phyloP scores from a whole-genome alignment of 2,329 filamentous ascomycete species.

The Paramyrothecium roridum region DNA sequence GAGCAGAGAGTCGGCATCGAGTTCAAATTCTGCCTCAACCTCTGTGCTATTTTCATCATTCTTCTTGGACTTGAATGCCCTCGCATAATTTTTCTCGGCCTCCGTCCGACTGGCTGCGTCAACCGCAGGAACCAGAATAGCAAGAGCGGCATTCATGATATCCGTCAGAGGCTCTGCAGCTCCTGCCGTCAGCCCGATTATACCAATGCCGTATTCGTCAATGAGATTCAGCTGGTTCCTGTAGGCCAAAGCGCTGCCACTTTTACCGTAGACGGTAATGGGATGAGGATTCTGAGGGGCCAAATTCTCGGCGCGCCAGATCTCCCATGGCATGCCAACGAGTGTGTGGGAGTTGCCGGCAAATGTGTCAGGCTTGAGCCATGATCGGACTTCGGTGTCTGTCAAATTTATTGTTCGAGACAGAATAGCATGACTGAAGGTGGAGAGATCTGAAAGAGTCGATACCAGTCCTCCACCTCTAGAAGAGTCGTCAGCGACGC shows the following conservation, averaged over 20 bases:
- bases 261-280: conserved; percentile 29
- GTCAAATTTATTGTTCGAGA: conserved; percentile 19
- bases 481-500: not conserved
- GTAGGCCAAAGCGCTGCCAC: conserved; percentile 29
- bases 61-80: conserved; percentile 6
- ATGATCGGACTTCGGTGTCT: conserved; percentile 18
- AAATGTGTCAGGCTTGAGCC: conserved; percentile 31
- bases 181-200: conserved; percentile 27
- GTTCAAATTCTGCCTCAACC: conserved; percentile 13
- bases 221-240: conserved; percentile 29
- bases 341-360: conserved; percentile 23
- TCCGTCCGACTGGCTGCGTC: conserved; percentile 23
- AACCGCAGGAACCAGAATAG: conserved; percentile 19
- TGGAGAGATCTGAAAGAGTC: conserved; percentile 25
- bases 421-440: conserved; percentile 23
- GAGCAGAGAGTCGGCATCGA: conserved; percentile 20
- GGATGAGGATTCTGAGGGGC: conserved; percentile 22
- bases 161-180: conserved; percentile 19
- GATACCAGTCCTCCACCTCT: conserved; percentile 32
- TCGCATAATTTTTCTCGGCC: conserved; percentile 14
- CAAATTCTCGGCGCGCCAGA: conserved; percentile 21
- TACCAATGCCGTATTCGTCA: conserved; percentile 30
- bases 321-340: conserved; percentile 35
- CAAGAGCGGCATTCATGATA: conserved; percentile 23
- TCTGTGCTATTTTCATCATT: not conserved